Conservation (phyloP, 352 stramenopile species). For the Thraustotheca clavata region DNA sequence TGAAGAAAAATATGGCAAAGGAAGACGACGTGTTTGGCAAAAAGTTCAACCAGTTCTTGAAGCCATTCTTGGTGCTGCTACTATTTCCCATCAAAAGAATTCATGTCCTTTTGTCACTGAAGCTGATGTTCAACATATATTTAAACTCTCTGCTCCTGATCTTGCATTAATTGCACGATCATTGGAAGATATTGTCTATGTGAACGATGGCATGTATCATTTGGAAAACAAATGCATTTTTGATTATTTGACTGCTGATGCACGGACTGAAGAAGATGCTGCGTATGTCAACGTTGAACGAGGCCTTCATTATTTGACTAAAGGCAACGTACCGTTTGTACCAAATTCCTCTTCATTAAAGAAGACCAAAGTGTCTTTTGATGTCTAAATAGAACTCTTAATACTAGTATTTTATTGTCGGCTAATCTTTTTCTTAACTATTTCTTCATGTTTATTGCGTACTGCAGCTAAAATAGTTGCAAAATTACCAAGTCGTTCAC, state of each 20-base stretch:
- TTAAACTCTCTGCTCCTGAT: conserved; percentile 50
- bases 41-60: conserved; percentile 66
- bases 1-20: conserved; percentile 79
- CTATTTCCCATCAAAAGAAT: conserved; percentile 41
- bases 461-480: conserved; percentile 42
- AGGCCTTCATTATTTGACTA: neutral
- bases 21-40: conserved; percentile 59
- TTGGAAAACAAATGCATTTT: conserved; percentile 63
- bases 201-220: conserved; percentile 54
- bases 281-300: conserved; percentile 5
- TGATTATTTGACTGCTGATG: conserved; percentile 50
- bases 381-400: neutral
- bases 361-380: neutral
- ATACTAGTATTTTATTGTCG: neutral
- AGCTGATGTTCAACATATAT: conserved; percentile 46
- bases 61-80: conserved; percentile 57
- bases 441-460: conserved; percentile 23
- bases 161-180: conserved; percentile 57
- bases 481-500: conserved; percentile 42
- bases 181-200: conserved; percentile 63
- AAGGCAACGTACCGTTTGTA: neutral
- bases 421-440: neutral
- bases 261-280: conserved; percentile 44
- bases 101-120: conserved; percentile 45
- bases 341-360: too few species aligned